Evolutionary conservation across 2,329 filamentous ascomycete genomes (phyloP), one percentile per base, ranked within the genome.

Genomic region (Fusarium verrucosum): DNA sequence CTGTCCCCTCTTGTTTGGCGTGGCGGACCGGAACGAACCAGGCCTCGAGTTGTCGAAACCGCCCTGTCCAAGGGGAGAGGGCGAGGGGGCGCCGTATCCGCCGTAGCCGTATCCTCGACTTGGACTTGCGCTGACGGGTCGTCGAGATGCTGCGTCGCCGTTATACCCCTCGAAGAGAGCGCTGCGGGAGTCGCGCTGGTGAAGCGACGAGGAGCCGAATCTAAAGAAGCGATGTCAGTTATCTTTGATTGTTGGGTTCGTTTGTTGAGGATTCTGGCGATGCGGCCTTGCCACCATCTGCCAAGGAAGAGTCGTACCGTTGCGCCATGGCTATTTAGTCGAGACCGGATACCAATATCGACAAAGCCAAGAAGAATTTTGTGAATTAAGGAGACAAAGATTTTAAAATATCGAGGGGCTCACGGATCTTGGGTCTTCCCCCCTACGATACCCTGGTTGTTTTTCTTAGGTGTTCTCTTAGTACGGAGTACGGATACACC

Each of bases 1-100:
- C 76, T 97, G 94, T 14, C 94, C 94, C 74, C 90, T 92, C 68
- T 66, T 82, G 75, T 93, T 92, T 59, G 91, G 91, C 58, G 90
- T 92, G 68, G 89, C 90, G 28, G 86, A 78, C 49, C 90, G 81
- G 75, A 81, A 91, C 7, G 50, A 40, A 22, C 55, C 51, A 25
- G 56, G 37, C 16, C 63, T 59, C 7, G 63, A 58, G 4, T 46
- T 47, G 35, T 65, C 62, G 16, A 42, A 56, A 6, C 56, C 62
- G 19, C 62, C 51, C n/a, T 57, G 50, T 35, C 62, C 62, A 32
- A 68, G 28, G 32, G 65, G 57, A 16, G 57, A 62, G 16, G 65
- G 61, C 36, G 60, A 59, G 19, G 66, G 63, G 20, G 60, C 75
- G 30, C 72, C 73, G 36, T 74, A 75, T 19, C 66, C 69, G 40